A percentile compares a stretch with the other conserved stretches of the same genome.
Conservation (phyloP, 768 basidiomycete species). For the Rickenella mellea region DNA sequence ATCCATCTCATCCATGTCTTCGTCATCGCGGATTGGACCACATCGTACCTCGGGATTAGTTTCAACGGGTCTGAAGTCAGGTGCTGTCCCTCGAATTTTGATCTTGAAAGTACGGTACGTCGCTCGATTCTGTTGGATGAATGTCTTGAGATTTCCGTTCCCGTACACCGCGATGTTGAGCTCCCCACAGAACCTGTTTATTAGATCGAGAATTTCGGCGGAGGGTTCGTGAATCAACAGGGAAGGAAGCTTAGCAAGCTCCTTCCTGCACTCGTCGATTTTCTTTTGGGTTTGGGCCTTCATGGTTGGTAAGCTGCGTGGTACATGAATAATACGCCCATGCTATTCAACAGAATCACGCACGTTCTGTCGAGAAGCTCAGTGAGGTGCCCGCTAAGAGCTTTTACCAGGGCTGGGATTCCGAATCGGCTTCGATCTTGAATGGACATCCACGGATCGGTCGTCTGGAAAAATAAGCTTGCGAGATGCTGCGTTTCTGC, state of each 20-base stretch:
- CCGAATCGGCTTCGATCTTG: conserved; percentile 41
- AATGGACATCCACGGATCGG: conserved; percentile 44
- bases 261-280: conserved; percentile 23
- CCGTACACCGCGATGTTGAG: conserved; percentile 25
- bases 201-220: conserved; percentile 33
- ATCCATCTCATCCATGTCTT: conserved; percentile 9
- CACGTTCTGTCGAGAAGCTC: conserved; percentile 43
- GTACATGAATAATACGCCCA: not conserved
- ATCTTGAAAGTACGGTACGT: conserved; percentile 24
- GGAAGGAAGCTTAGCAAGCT: conserved; percentile 31
- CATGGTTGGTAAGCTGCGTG: conserved; percentile 38
- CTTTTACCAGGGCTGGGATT: conserved; percentile 39
- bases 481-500: conserved; percentile 15
- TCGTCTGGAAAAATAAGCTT: conserved; percentile 34
- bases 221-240: conserved; percentile 28
- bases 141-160: conserved; percentile 19
- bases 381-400: conserved; percentile 44
- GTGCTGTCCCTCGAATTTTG: conserved; percentile 27
- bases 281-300: conserved; percentile 26
- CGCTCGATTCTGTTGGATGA: conserved; percentile 26
- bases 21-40: not conserved
- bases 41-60: conserved; percentile 5
- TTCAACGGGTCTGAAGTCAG: conserved; percentile 32
- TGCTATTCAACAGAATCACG: conserved; percentile 10
- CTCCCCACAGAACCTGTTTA: conserved; percentile 37